Evolutionary conservation across 139 green algal species (phyloP), one percentile per base, ranked within the genome.

Genomic region (Zygnema cylindricum): DNA sequence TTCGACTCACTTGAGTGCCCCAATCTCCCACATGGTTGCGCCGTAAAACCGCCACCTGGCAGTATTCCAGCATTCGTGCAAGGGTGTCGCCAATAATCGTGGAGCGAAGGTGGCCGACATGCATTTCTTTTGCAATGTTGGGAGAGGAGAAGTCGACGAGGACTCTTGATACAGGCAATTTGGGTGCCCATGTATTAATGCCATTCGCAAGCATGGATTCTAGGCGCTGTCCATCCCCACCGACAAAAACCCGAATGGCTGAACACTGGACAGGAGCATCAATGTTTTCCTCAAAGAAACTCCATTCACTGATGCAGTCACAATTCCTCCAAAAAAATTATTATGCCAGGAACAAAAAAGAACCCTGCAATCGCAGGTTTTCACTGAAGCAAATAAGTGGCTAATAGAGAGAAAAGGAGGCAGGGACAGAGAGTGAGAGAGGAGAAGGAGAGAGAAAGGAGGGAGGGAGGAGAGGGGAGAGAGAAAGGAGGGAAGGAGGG

Each of bases 71-170:
- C 7, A 93, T 93, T 73, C 90, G 81, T 89, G 91, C 35, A 35
- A 98, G 87, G 30, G 94, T 96, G 92, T 98, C 96, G 16, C 97
- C 97, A 73, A 99, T 98, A 91, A 99, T 99, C 77, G 97, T 99
- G 79, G 94, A 98, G 33, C 97, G 93, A 88, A 99, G 94, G 92
- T 99, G 97, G 11, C 97, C 97, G 69, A 99, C 97, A 81, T 99
- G 97, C 92, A 94, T 94, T 94, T 99, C 97, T 94, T 99, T 99
- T 82, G 97, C 97, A 35, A 99, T 98, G 90, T 99, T 99, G 49
- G 97, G 97, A 22, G 95, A 98, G 38, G 93, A 97, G 84, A 99
- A 99, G 92, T 99, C 97, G 0, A 99, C 94, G 1, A 99, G n/a
- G 1, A 43, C 85, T 2, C 78, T 63, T n/a, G 35, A 33, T 36